Evolutionary conservation across 139 green algal genomes (phyloP).

Genomic region (Yamagishiella unicocca): DNA sequence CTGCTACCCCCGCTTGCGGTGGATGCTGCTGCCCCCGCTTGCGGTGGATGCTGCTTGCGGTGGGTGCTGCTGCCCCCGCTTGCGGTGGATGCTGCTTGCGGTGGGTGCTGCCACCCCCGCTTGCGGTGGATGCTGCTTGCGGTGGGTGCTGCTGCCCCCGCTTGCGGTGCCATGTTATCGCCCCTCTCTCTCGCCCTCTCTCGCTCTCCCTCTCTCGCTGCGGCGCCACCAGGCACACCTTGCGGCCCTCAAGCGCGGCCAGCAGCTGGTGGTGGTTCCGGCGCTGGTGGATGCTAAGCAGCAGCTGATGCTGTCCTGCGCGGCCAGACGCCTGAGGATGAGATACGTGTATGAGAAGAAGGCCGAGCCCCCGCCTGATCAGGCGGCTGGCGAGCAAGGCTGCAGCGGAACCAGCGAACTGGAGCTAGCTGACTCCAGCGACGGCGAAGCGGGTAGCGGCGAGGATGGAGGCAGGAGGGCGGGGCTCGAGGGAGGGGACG

Average conservation of each 20-base stretch:
- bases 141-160: neutral
- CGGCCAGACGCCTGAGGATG: neutral
- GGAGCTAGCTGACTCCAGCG: neutral
- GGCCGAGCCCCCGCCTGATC: neutral
- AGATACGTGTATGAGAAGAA: neutral
- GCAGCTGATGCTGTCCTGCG: neutral
- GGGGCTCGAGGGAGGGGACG: no score
- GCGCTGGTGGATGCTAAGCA: neutral
- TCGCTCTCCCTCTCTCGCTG: neutral
- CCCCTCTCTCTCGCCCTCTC: neutral
- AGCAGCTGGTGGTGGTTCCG: constrained; percentile 8
- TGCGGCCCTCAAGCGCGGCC: neutral
- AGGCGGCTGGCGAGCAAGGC: neutral
- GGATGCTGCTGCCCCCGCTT: no score
- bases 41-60: no score
- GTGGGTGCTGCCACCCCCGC: no score
- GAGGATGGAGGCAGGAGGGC: no score
- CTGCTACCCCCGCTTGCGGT: neutral
- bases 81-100: no score
- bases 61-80: no score
- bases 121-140: neutral
- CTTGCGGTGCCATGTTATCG: neutral
- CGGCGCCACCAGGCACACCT: neutral
- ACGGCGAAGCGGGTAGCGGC: no score
- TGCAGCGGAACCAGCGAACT: neutral